Conservation (phyloP, 2,329 filamentous ascomycete genomes). For the Microsporum canis region DNA sequence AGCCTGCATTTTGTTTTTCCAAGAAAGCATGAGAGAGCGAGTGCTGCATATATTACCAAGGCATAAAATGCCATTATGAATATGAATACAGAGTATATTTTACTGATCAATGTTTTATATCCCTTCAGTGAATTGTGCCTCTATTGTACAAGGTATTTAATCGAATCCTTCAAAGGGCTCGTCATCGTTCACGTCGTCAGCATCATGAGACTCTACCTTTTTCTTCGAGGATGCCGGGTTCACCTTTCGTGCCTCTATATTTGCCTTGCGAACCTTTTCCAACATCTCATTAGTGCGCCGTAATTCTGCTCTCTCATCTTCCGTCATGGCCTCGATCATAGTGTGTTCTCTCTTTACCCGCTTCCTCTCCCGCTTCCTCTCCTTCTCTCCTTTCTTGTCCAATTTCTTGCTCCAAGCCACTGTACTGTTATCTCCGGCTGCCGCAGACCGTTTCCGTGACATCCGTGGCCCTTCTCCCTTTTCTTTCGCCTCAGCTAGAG, state of each 20-base stretch:
- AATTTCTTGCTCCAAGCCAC: constrained; percentile 62
- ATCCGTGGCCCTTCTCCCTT: constrained; percentile 26
- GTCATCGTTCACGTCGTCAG: constrained; percentile 21
- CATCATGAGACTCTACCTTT: constrained; percentile 15
- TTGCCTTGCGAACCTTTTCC: constrained; percentile 50
- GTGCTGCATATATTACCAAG: neutral
- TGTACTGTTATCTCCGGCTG: constrained; percentile 36
- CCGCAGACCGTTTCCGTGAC: constrained; percentile 45
- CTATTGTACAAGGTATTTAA: neutral
- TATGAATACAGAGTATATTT: neutral
- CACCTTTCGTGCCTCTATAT: constrained; percentile 19
- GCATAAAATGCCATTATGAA: constrained; percentile 1
- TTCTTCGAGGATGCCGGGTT: neutral
- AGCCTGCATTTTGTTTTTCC: neutral
- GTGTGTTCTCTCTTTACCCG: constrained; percentile 54
- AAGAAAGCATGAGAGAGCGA: neutral
- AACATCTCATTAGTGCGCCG: constrained; percentile 55
- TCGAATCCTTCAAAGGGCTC: constrained; percentile 52
- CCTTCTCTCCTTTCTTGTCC: constrained; percentile 53
- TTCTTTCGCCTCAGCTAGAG: constrained; percentile 42
- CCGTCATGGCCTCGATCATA: constrained; percentile 54
- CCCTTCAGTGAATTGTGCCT: neutral
- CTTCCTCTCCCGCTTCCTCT: constrained; percentile 53
- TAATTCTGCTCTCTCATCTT: constrained; percentile 54
- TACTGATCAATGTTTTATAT: neutral